A percentile compares a stretch with the other conserved stretches of the same genome.
Conservation (phyloP, 768 basidiomycete species). For the Infundibulicybe gibba region DNA sequence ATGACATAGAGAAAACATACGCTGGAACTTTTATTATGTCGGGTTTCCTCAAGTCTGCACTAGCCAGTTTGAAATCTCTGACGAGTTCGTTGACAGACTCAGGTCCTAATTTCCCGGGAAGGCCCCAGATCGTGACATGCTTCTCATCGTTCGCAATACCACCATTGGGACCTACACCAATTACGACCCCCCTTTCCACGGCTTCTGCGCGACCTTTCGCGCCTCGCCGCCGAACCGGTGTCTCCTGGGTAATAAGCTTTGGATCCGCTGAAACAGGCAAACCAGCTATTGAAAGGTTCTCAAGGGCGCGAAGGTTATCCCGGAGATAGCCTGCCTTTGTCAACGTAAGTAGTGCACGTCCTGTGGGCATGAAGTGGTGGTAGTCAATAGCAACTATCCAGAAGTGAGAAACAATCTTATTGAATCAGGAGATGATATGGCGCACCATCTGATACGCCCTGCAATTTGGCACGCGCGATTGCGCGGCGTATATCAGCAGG, state of each 20-base stretch:
- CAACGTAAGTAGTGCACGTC: slow-evolving; percentile 56
- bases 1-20: slow-evolving; percentile 32
- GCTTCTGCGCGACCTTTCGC: slow-evolving; percentile 24
- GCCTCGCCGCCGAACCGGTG: slow-evolving; percentile 19
- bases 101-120: slow-evolving; percentile 45
- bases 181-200: slow-evolving; percentile 15
- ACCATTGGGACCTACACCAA: slow-evolving; percentile 49
- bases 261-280: slow-evolving; percentile 33
- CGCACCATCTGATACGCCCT: slow-evolving; percentile 45
- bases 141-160: slow-evolving; percentile 43
- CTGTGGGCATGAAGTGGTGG: slow-evolving; percentile 54
- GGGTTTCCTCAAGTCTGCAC: slow-evolving; percentile 29
- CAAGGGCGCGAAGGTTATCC: slow-evolving; percentile 37
- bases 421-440: neutral
- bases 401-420: neutral
- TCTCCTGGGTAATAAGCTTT: slow-evolving; percentile 8
- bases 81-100: slow-evolving; percentile 36
- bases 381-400: slow-evolving; percentile 57
- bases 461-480: slow-evolving; percentile 33
- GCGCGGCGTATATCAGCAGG: slow-evolving; percentile 52
- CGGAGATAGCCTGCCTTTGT: slow-evolving; percentile 39
- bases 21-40: slow-evolving; percentile 45
- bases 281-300: slow-evolving; percentile 43
- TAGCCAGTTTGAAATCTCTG: slow-evolving; percentile 39
- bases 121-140: slow-evolving; percentile 57